Evolutionary conservation across 805 yeast species (phyloP), one percentile per base, ranked within the genome.

Genomic region (Yamadazyma paraphyllophila): DNA sequence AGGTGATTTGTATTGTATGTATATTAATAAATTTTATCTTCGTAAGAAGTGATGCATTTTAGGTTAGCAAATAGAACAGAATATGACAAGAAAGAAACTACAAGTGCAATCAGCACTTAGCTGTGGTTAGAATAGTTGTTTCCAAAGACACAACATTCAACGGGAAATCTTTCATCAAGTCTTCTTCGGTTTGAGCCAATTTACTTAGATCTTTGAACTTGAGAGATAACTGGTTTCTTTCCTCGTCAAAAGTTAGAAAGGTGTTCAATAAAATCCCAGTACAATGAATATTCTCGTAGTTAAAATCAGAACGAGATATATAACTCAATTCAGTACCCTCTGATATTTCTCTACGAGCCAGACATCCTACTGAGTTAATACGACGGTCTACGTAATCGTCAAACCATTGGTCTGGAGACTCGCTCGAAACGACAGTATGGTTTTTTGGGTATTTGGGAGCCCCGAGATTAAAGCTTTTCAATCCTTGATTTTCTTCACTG

Each of bases 241-340:
- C 30, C 7, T 10, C 25, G 15, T 44, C 49, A 35, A 43, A 59
- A 17, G 59, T 67, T 34, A 67, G 37, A 37, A 51, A 61, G 1
- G 69, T 57, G 41, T 56, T 62, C 26, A 67, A 56, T 8, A 65
- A 43, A 7, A 66, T 56, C 1, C 70, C 72, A 12, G 60, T 60
- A 43, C 71, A 66, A 35, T 54, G 55, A 6, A 66, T 38, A 4
- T 52, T 49, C 4, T 31, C 30, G 41, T 61, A 63, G 20, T 25
- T 7, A 14, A 16, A 31, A 25, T 43, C 37, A 30, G 46, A 15
- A 17, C 36, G 31, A 6, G 41, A 36, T 2, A 43, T 37, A 31
- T 36, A 36, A 31, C 33, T 43, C 24, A 26, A 14, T 3, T 41
- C 5, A 57, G 49, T 46, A 12, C 14, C 29, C 9, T 56, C 53